Conservation (phyloP, 495 filamentous ascomycete genomes). For the Annulohypoxylon stygium region DNA sequence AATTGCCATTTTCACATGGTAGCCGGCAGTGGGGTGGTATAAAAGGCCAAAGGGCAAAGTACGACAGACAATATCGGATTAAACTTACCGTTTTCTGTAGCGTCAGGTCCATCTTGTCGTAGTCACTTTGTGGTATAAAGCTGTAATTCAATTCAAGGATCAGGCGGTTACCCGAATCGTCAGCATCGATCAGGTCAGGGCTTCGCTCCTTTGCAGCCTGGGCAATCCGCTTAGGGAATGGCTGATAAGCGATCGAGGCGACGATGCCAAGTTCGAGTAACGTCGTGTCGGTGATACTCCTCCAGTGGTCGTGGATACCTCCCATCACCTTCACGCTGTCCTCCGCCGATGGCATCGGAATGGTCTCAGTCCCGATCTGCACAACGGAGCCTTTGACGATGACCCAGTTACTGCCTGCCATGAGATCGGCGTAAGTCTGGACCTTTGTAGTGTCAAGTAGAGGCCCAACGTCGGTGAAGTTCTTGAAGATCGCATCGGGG, state of each 20-base stretch:
- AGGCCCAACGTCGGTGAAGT: conserved; percentile 60
- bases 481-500: conserved; percentile 66
- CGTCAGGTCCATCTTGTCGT: conserved; percentile 61
- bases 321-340: conserved; percentile 60
- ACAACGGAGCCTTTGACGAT: conserved; percentile 49
- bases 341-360: conserved; percentile 57
- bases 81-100: conserved; percentile 53
- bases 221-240: conserved; percentile 63
- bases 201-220: conserved; percentile 61
- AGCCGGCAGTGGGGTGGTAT: too few species aligned
- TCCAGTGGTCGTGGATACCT: conserved; percentile 64
- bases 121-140: conserved; percentile 54
- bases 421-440: conserved; percentile 47
- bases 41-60: not conserved
- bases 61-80: not conserved
- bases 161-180: conserved; percentile 64
- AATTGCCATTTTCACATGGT: not conserved
- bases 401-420: conserved; percentile 51
- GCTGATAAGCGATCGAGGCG: conserved; percentile 67
- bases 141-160: conserved; percentile 68
- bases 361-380: conserved; percentile 67
- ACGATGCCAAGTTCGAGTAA: conserved; percentile 59
- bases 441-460: conserved; percentile 42
- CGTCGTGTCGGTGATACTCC: conserved; percentile 54
- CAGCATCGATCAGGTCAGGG: conserved; percentile 64